Evolutionary conservation across 2,329 filamentous ascomycete genomes (phyloP), one percentile per base, ranked within the genome.

Genomic region (Arthroderma sp.): DNA sequence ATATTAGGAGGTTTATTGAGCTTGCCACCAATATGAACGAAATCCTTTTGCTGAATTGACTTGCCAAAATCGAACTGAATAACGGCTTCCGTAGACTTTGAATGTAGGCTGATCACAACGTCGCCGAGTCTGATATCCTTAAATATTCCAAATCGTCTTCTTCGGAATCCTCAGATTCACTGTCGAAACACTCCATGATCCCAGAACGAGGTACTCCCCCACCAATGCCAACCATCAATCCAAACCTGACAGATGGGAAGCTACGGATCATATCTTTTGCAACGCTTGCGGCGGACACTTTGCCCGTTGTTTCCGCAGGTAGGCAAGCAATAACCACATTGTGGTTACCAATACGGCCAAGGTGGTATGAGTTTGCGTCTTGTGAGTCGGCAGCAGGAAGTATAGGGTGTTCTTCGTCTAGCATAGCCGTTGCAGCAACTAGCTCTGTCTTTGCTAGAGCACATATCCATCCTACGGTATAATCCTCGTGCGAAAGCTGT

Each of bases 191-290:
- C 15, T 22, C 15, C 15, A 3, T 1, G 3, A 22, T 22, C 1
- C 15, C 15, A 22, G 1, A 22, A 22, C 3, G 15, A 2, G 55
- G 54, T 8, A 53, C 47, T 4, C 52, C 55, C 29, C 49, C 55
- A 5, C 51, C 54, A 38, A 56, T 48, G 7, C 53, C 53, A 6
- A 57, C 53, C 46, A 56, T 47, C 33, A 57, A 38, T n/a, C 41
- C 40, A 36, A 56, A 44, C 55, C 58, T 61, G 9, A 67, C 51
- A 39, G 63, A 64, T 0, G 57, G 58, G 28, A 65, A 64, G 38
- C 54, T 57, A 11, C 38, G 57, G 41, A 59, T 63, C 6, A 64
- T 50, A 36, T 66, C 58, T 29, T 55, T 56, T 0, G 59, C 60
- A 0, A 66, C 54, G 4, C 58, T 55, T 1, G 58, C 58, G 1